Conservation (phyloP, 2,329 filamentous ascomycete species). For the Fusarium nisikadoi region DNA sequence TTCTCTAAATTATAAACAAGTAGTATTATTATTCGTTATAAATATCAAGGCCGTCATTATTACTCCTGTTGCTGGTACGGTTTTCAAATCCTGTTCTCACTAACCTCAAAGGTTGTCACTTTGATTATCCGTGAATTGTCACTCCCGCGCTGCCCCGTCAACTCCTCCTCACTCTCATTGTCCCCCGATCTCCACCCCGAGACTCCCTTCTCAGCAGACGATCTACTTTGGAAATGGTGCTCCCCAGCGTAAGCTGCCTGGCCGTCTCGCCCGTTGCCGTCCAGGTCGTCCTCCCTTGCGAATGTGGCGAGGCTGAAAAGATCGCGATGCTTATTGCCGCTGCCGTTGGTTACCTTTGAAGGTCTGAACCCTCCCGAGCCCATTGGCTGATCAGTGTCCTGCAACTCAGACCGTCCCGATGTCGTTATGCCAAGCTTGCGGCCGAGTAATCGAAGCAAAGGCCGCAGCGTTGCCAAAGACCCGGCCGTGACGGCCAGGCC, state of each 20-base stretch:
- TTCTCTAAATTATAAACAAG: background rate
- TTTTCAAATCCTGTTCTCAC: conserved; percentile 34
- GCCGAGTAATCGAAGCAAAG: conserved; percentile 52
- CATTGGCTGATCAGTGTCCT: conserved; percentile 26
- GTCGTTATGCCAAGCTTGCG: conserved; percentile 47
- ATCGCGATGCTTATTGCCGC: conserved; percentile 26
- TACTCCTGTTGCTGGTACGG: background rate
- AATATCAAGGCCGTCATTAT: conserved; percentile 24
- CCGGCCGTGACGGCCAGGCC: conserved; percentile 61
- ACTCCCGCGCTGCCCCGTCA: conserved; percentile 21
- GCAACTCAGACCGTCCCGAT: conserved; percentile 32
- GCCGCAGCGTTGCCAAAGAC: conserved; percentile 59
- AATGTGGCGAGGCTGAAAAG: conserved; percentile 47
- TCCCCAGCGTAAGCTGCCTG: conserved; percentile 33
- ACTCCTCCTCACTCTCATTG: conserved; percentile 38
- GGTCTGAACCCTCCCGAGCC: conserved; percentile 11
- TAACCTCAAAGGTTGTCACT: conserved; percentile 32
- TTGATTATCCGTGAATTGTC: conserved; percentile 25
- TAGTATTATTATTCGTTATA: conserved; percentile 9
- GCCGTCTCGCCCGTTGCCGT: conserved; percentile 33
- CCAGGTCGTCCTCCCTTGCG: conserved; percentile 38
- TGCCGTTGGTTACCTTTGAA: conserved; percentile 16
- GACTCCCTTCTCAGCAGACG: conserved; percentile 22
- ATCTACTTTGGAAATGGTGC: conserved; percentile 22
- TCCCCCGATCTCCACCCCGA: conserved; percentile 30